A percentile compares a stretch with the other conserved stretches of the same genome.
Evolutionary conservation across 2,329 filamentous ascomycete species (phyloP).

Genomic region (Alternaria viburni): DNA sequence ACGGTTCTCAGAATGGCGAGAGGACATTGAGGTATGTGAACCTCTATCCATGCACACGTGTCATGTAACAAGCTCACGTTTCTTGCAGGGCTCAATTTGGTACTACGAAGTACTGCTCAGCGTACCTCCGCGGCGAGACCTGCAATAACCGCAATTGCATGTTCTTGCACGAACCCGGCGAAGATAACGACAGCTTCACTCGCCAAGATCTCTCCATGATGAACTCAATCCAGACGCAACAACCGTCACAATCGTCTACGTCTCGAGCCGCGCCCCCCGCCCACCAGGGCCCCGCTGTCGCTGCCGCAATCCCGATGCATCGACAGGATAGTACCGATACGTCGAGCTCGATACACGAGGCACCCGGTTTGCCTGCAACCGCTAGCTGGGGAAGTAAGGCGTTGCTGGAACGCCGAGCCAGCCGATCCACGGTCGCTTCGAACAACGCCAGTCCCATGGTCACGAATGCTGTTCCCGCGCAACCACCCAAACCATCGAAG

Average conservation of each 20-base stretch:
- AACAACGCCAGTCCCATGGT: slow-evolving; percentile 81
- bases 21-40: slow-evolving; percentile 72
- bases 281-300: slow-evolving; percentile 58
- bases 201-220: slow-evolving; percentile 93
- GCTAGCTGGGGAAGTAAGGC: slow-evolving; percentile 87
- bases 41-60: not conserved
- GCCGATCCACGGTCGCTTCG: slow-evolving; percentile 80
- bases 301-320: slow-evolving; percentile 67
- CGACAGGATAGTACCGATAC: slow-evolving; percentile 80
- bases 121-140: slow-evolving; percentile 90
- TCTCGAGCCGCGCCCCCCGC: slow-evolving; percentile 59
- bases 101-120: slow-evolving; percentile 98
- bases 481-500: slow-evolving; percentile 36
- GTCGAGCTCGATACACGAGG: slow-evolving; percentile 66
- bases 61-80: slow-evolving; percentile 23
- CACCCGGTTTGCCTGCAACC: slow-evolving; percentile 88
- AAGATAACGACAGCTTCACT: slow-evolving; percentile 96
- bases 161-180: slow-evolving; percentile 97
- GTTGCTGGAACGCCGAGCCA: slow-evolving; percentile 74
- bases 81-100: slow-evolving; percentile 70
- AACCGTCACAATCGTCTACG: slow-evolving; percentile 66
- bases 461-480: slow-evolving; percentile 53
- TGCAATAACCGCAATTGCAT: slow-evolving; percentile 97
- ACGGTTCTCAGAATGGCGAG: slow-evolving; percentile 91
- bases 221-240: slow-evolving; percentile 83